Conservation (phyloP, 176 grass and related monocot species). For the Triticum dicoccoides region DNA sequence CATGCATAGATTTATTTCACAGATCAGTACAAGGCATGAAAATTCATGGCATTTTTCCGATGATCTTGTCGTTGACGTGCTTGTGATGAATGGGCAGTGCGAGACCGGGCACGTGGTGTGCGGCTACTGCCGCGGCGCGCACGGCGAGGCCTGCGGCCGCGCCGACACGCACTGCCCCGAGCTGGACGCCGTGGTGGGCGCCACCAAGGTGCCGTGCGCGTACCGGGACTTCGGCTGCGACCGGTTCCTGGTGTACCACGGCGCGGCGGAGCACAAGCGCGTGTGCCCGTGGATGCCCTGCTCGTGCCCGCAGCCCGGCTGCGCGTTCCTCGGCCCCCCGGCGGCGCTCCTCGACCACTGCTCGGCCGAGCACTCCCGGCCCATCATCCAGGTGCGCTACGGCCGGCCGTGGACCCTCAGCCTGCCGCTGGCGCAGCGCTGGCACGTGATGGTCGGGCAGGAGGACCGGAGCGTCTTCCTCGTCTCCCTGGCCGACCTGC, state of each 20-base stretch:
- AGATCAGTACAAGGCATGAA: neutral
- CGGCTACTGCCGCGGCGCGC: neutral
- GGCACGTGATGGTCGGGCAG: neutral
- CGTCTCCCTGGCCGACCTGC: neutral
- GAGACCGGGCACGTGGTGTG: constrained; percentile 2
- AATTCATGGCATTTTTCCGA: neutral
- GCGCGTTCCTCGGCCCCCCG: neutral
- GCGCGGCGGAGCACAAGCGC: neutral
- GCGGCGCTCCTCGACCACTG: constrained; percentile 1
- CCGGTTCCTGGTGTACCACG: neutral
- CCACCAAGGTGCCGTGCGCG: constrained; percentile 2
- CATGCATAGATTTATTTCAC: neutral
- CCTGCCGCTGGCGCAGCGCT: neutral
- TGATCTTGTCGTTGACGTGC: neutral
- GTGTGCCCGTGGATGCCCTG: neutral
- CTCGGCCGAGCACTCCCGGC: neutral
- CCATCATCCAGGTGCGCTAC: neutral
- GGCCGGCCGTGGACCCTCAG: neutral
- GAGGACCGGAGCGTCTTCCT: constrained; percentile 19
- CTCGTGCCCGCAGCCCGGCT: constrained; percentile 5
- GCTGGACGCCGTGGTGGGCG: neutral
- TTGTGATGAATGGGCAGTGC: neutral
- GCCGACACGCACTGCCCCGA: neutral
- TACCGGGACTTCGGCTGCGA: neutral
- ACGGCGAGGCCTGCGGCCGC: neutral